A percentile compares a stretch with the other conserved stretches of the same genome.
Conservation (phyloP, 306 rosid species). For the Purshia tridentata region DNA sequence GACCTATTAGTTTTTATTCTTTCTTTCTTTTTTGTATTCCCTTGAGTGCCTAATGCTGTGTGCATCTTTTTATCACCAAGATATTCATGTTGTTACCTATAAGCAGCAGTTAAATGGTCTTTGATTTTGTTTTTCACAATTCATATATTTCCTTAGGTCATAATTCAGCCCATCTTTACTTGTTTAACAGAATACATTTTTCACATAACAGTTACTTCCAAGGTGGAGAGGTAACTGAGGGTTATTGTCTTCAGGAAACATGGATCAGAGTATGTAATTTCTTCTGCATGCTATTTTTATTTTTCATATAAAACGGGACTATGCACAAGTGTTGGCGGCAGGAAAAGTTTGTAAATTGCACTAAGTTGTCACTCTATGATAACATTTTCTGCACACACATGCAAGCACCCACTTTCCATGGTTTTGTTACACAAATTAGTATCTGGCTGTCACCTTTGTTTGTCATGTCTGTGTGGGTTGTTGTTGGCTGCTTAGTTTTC, state of each 20-base stretch:
- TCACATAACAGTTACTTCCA: constrained; percentile 14
- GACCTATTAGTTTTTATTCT: neutral
- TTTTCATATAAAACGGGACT: neutral
- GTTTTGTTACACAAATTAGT: neutral
- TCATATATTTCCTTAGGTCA: neutral
- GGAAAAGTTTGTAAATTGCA: neutral
- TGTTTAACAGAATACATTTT: neutral
- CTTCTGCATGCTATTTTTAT: constrained; percentile 3
- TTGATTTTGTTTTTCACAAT: neutral
- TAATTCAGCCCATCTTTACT: neutral
- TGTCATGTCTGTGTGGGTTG: neutral
- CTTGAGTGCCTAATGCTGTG: constrained; percentile 1
- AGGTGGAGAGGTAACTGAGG: constrained; percentile 20
- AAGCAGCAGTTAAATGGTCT: neutral
- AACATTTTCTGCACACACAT: neutral
- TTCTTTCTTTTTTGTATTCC: constrained; percentile 1
- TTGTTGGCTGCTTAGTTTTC: neutral
- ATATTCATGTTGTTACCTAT: neutral
- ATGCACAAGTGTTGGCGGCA: neutral
- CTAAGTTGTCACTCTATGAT: neutral
- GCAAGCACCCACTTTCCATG: neutral
- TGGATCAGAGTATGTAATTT: constrained; percentile 36
- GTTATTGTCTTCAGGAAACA: constrained; percentile 10
- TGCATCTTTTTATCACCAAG: neutral
- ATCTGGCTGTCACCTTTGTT: neutral